Evolutionary conservation across 192 early-diverging fungal species (phyloP), one percentile per base, ranked within the genome.

Genomic region (Kickxella alabastrina): DNA sequence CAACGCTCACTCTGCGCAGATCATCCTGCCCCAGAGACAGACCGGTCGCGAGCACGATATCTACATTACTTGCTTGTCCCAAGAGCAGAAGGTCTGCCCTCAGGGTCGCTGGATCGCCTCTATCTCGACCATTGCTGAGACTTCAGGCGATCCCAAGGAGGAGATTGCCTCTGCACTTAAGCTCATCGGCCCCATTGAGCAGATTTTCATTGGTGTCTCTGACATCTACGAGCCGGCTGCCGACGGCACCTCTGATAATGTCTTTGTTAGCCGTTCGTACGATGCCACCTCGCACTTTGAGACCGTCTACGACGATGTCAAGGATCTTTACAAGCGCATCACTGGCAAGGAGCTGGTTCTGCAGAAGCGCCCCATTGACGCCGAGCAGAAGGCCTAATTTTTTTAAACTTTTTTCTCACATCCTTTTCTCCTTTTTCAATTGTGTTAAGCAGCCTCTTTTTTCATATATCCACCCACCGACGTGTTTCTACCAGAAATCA

Each of bases 241-340:
- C 2, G 89, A 96, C 54, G 95, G 95, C 41, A 84, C 63, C 13
- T 54, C 62, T 9, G 92, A 95, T 54, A 79, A 88, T 49, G 86
- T 94, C 37, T 99, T 86, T 72, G 80, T 99, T 43, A 89, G 90
- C 57, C 87, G 88, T 57, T 94, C 92, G 18, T 99, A 97, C 73
- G 97, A 99, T 79, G 92, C 97, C 27, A 94, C 95, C 21, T 93
- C 90, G 34, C 95, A 99, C 83, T 99, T 98, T 85, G 97, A 93
- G 78, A 93, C 97, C 41, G 89, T 95, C 24, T 94, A 91, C 66
- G 87, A 91, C 42, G 97, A 99, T 63, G 93, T 99, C 42, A 91
- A 92, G 80, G 81, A 85, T 63, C 78, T 99, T 43, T 99, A 97
- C 79, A 78, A 79, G 52, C 87, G 89, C 37, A 65, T 88, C 44